Evolutionary conservation across 1,139 yeast species (phyloP).

Genomic region (Diutina neorugosa): DNA sequence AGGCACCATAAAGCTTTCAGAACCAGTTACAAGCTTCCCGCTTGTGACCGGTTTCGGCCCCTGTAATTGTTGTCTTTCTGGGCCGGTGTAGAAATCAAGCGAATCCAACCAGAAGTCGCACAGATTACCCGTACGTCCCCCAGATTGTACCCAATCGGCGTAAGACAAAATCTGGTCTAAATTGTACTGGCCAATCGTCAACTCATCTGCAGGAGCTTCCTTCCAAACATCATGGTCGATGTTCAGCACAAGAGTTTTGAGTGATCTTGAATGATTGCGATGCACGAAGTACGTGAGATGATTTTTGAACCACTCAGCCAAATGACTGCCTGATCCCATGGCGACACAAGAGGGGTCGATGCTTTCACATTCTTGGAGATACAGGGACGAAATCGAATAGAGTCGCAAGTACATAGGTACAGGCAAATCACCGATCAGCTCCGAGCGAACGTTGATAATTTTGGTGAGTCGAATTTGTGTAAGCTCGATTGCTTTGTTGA

Average conservation of each 20-base stretch:
- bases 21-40: conserved; percentile 26
- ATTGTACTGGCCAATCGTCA: conserved; percentile 30
- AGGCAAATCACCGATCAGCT: conserved; percentile 48
- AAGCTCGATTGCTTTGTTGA: conserved; percentile 55
- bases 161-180: conserved; percentile 47
- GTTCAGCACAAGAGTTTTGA: conserved; percentile 30
- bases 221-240: conserved; percentile 74
- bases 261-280: conserved; percentile 41
- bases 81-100: conserved; percentile 14
- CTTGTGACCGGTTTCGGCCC: conserved; percentile 6
- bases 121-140: conserved; percentile 15
- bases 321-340: conserved; percentile 33
- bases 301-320: conserved; percentile 55
- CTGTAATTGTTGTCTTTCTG: conserved; percentile 4
- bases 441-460: conserved; percentile 66
- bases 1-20: conserved; percentile 32
- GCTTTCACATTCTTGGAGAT: conserved; percentile 74
- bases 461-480: conserved; percentile 72
- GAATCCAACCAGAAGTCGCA: conserved; percentile 36
- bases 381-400: conserved; percentile 55
- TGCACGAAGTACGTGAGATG: conserved; percentile 54
- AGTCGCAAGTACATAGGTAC: conserved; percentile 48
- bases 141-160: conserved; percentile 29
- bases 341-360: conserved; percentile 63
- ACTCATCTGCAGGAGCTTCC: conserved; percentile 26